Conservation (phyloP, 163 green algal species). For the Chloroidium sp. region DNA sequence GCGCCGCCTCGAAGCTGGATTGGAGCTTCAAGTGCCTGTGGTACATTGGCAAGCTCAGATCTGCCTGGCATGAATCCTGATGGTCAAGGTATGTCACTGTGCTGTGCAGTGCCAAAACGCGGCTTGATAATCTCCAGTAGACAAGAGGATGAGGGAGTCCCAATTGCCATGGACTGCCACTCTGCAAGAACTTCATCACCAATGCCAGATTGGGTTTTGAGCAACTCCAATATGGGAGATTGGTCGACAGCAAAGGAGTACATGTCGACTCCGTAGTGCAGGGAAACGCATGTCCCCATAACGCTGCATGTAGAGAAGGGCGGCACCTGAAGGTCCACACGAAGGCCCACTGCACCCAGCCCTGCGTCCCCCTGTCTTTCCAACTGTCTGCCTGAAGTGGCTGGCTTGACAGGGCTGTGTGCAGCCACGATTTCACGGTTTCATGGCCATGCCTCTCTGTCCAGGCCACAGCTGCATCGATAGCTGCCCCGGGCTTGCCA, state of each 20-base stretch:
- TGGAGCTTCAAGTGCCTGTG: conserved; percentile 1
- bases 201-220: background rate
- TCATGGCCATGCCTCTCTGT: conserved; percentile 3
- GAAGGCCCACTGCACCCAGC: conserved; percentile 4
- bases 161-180: too few relatives aligned
- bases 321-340: background rate
- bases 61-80: conserved; percentile 17
- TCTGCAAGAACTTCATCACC: conserved; percentile 9
- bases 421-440: background rate
- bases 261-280: background rate
- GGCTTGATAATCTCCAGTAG: background rate
- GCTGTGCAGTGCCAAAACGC: background rate
- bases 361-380: background rate
- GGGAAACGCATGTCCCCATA: background rate
- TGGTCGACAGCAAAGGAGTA: background rate
- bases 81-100: conserved; percentile 9
- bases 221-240: background rate
- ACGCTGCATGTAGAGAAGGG: background rate
- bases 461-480: conserved; percentile 19
- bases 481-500: conserved; percentile 21
- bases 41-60: background rate
- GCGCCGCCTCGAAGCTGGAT: conserved; percentile 12
- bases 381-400: background rate
- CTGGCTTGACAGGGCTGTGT: background rate
- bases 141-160: too few relatives aligned